phyloP scores from a whole-genome alignment of 768 basidiomycete species.

The Russula earlei region DNA sequence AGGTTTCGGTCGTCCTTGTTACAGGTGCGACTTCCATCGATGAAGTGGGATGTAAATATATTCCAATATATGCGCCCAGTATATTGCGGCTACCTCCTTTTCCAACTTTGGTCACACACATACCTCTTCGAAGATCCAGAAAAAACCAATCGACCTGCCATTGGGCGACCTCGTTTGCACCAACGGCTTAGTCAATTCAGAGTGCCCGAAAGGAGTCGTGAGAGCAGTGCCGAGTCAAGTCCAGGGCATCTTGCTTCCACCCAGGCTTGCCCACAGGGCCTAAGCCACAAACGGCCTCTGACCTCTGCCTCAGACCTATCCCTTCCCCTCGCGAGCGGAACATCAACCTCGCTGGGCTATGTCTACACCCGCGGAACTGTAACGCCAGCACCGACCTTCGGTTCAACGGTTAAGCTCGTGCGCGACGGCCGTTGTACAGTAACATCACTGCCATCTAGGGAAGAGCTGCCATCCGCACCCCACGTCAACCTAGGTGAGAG shows the following conservation, averaged over 20 bases:
- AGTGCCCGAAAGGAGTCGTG: neutral
- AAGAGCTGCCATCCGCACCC: constrained; percentile 2
- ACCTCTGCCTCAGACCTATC: constrained; percentile 16
- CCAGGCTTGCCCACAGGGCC: neutral
- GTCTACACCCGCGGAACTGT: constrained; percentile 9
- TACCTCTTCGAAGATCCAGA: constrained; percentile 46
- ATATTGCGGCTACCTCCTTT: constrained; percentile 64
- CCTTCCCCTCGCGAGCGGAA: neutral
- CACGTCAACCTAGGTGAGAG: neutral
- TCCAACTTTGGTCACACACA: constrained; percentile 74
- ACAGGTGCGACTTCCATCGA: constrained; percentile 36
- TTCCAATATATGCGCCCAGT: constrained; percentile 33
- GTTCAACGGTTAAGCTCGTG: constrained; percentile 19
- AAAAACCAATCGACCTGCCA: constrained; percentile 17
- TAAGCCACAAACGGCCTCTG: neutral
- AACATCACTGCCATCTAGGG: constrained; percentile 12
- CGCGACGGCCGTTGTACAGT: constrained; percentile 16
- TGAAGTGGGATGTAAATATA: neutral
- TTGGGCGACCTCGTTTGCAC: constrained; percentile 1
- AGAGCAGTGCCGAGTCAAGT: constrained; percentile 1
- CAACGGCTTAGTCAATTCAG: constrained; percentile 5
- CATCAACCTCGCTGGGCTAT: constrained; percentile 10
- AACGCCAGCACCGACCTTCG: constrained; percentile 12
- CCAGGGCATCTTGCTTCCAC: neutral
- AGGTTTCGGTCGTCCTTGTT: constrained; percentile 74